Evolutionary conservation across 169 alveolate genomes (phyloP).

Genomic region (Ichthyophthirius multifiliis): DNA sequence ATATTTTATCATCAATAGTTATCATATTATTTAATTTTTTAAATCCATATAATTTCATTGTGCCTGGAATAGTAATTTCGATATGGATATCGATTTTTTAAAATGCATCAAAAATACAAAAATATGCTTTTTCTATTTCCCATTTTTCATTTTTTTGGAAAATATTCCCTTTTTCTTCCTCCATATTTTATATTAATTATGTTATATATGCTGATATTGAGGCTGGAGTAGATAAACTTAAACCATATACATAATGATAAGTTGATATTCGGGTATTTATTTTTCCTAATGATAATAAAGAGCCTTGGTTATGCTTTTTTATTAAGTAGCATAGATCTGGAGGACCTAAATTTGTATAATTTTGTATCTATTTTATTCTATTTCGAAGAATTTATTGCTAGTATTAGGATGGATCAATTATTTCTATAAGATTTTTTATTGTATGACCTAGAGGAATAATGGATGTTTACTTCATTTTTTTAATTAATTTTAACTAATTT

Average conservation of each 20-base stretch:
- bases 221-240: background rate
- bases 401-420: background rate
- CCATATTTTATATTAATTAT: background rate
- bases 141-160: background rate
- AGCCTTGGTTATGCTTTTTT: background rate
- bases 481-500: too few species aligned
- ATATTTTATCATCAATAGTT: background rate
- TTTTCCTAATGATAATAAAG: background rate
- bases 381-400: background rate
- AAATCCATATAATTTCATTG: constrained; percentile 3
- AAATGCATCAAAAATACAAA: background rate
- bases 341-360: constrained; percentile 1
- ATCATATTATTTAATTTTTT: background rate
- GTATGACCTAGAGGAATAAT: background rate
- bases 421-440: background rate
- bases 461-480: too few species aligned
- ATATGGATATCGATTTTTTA: background rate
- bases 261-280: background rate
- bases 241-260: background rate
- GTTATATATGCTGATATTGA: background rate
- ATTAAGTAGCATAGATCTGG: background rate
- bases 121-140: background rate
- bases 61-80: background rate
- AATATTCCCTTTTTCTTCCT: background rate
- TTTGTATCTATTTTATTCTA: background rate